Evolutionary conservation across 2,329 filamentous ascomycete species (phyloP).

Genomic region (Diaporthe amygdali): DNA sequence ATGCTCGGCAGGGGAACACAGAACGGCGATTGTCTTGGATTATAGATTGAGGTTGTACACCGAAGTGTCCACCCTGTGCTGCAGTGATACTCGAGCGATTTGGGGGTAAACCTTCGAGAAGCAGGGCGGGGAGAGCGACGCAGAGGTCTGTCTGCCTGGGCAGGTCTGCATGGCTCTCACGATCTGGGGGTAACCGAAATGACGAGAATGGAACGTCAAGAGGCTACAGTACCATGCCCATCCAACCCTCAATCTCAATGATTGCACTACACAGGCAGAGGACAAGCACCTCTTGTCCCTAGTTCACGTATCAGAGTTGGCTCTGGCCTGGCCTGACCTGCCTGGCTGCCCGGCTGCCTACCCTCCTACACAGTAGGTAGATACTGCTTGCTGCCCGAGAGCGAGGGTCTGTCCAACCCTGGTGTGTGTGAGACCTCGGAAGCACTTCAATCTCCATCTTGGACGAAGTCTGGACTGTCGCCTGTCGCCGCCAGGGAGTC

Average conservation of each 20-base stretch:
- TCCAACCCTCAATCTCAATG: not conserved
- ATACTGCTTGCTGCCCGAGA: not conserved
- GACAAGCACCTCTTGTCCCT: not conserved
- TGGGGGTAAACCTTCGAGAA: constrained; percentile 18
- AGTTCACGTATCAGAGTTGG: not conserved
- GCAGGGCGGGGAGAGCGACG: not conserved
- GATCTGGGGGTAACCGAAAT: not conserved
- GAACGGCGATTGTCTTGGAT: constrained; percentile 23
- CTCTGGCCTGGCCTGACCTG: not conserved
- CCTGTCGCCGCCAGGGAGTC: not conserved
- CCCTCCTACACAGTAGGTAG: too few species aligned
- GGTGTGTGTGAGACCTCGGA: constrained; percentile 8
- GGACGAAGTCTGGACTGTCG: not conserved
- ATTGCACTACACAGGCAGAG: not conserved
- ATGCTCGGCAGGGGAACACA: constrained; percentile 18
- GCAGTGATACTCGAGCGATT: not conserved
- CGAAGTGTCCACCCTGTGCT: constrained; percentile 9
- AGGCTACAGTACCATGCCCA: not conserved
- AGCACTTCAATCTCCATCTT: not conserved
- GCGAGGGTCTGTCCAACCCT: not conserved
- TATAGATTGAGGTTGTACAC: constrained; percentile 25
- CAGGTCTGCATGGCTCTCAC: not conserved
- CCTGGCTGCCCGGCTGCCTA: not conserved
- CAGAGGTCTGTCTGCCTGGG: too few species aligned
- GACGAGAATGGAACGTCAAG: not conserved